A percentile compares a stretch with the other conserved stretches of the same genome.
Evolutionary conservation across 139 green algal genomes (phyloP).

Genomic region (Astrephomene gubernaculifera): DNA sequence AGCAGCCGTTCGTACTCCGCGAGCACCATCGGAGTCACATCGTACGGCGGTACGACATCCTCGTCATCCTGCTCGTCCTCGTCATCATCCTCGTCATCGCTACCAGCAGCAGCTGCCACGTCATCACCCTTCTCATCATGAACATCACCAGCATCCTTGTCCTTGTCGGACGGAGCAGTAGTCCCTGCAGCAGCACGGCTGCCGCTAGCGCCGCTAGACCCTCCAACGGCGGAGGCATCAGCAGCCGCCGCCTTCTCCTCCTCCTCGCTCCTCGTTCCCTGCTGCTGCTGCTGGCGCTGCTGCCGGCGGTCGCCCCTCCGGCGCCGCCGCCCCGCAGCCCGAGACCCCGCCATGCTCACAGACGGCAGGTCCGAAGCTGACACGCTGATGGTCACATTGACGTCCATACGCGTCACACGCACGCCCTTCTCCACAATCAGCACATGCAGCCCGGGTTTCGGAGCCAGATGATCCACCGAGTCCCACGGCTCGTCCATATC

Average conservation of each 20-base stretch:
- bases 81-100: neutral
- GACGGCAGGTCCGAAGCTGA: constrained; percentile 9
- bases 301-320: neutral
- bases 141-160: neutral
- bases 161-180: no score
- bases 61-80: constrained; percentile 10
- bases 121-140: neutral
- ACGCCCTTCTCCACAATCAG: constrained; percentile 37
- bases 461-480: constrained; percentile 25
- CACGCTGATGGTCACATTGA: constrained; percentile 23
- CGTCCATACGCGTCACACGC: constrained; percentile 21
- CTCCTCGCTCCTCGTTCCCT: no score
- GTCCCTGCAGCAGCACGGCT: no score
- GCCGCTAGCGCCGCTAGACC: no score
- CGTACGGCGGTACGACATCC: constrained; percentile 36
- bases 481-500: constrained; percentile 40
- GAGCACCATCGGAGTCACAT: constrained; percentile 40
- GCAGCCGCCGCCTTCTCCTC: no score
- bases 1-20: constrained; percentile 32
- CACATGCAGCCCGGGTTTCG: constrained; percentile 33
- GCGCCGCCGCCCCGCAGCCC: neutral
- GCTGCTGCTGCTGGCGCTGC: neutral
- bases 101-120: neutral
- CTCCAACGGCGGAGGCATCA: no score
- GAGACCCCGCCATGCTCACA: neutral